Evolutionary conservation across 257 asterid genomes (phyloP), one percentile per base, ranked within the genome.

Genomic region (Phtheirospermum japonicum): DNA sequence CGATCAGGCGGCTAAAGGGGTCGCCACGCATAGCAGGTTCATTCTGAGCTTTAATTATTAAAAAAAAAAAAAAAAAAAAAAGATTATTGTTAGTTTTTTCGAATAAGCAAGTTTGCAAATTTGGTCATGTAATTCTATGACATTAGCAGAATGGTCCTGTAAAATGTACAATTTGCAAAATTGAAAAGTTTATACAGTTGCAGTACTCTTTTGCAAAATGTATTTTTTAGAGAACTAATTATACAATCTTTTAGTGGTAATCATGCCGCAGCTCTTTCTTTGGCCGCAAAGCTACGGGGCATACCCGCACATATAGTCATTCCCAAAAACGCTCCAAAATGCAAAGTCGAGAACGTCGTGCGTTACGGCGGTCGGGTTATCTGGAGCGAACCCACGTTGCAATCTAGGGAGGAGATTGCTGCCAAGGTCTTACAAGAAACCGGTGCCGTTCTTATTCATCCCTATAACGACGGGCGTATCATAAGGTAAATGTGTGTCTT

Each of bases 241-340:
- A 23, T 23, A 23, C 28, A 23, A 23, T 23, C 3, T 23, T 23
- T 23, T 74, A 89, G 99, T 64, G 99, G 99, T 34, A 92, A 92
- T 71, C 99, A 92, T 81, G 99, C 97, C 46, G 95, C 99, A 50
- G 99, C 99, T 7, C 95, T 92, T 37, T 66, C 99, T 61, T 77
- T 92, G 95, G 99, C 99, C 64, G 97, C 99, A 65, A 86, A 82
- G 65, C 72, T 83, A 65, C 77, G 99, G 48, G 95, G 93, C 18
- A 83, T 92, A 69, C 89, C 95, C 46, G 99, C 99, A 4, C 85
- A 85, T 66, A 79, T 92, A 59, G 83, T 92, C 72, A 70, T 92
- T 18, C 97, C 97, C 3, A 76, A 83, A 74, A 79, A 75, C 67
- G 99, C 99, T 64, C 97, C 97, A 14, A 85, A 79, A 73, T 89